These are phyloP conservation scores for Clarireedia sp. DNA, from an alignment of 2,329 filamentous ascomycete species.

Conservation along the genomic window DNA sequence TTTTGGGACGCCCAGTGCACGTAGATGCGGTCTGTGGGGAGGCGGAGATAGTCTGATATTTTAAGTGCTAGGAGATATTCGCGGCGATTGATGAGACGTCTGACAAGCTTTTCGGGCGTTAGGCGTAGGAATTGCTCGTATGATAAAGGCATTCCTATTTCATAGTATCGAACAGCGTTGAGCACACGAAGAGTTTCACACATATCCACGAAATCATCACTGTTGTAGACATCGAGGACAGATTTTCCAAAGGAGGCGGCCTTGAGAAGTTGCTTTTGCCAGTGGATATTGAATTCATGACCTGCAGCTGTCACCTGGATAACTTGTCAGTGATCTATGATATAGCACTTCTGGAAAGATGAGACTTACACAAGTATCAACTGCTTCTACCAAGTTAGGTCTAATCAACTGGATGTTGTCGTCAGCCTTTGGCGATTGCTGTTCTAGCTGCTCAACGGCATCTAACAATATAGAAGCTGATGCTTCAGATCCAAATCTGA, in stretches of 20 bases:
- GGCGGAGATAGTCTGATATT: constrained; percentile 76
- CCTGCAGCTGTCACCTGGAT: constrained; percentile 69
- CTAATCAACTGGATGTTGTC: constrained; percentile 95
- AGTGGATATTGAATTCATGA: constrained; percentile 80
- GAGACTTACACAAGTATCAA: constrained; percentile 65
- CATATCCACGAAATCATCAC: constrained; percentile 98
- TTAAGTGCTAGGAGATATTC: constrained; percentile 87
- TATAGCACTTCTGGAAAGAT: not conserved
- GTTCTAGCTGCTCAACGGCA: constrained; percentile 82
- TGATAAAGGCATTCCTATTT: constrained; percentile 81
- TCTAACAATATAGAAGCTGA: constrained; percentile 89
- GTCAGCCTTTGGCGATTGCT: constrained; percentile 92
- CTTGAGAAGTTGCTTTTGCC: constrained; percentile 94
- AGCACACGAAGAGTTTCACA: constrained; percentile 88
- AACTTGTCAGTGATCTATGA: constrained; percentile 13
- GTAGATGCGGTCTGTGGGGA: constrained; percentile 85
- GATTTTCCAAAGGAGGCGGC: constrained; percentile 97
- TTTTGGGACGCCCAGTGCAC: constrained; percentile 97
- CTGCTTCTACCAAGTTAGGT: constrained; percentile 79
- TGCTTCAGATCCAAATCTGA: constrained; percentile 79
- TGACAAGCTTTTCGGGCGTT: constrained; percentile 80
- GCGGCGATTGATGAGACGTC: constrained; percentile 76
- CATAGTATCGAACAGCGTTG: constrained; percentile 86
- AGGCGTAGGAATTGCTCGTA: constrained; percentile 91
- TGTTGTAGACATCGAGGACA: constrained; percentile 93